Conservation (phyloP, 371 early-diverging fungal genomes). For the Gilbertella persicaria region DNA sequence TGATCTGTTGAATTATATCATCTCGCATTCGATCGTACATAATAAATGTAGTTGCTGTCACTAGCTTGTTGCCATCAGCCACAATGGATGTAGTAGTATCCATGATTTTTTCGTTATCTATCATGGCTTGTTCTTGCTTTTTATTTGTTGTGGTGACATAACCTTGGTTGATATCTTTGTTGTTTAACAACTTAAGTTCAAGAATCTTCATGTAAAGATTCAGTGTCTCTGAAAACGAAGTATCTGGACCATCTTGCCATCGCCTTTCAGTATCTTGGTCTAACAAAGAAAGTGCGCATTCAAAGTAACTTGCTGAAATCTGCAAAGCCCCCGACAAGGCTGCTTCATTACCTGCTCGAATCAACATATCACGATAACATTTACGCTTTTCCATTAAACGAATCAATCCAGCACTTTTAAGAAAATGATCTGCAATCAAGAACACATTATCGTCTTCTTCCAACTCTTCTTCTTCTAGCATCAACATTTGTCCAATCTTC, state of each 20-base stretch:
- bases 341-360: constrained; percentile 41
- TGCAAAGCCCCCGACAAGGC: constrained; percentile 37
- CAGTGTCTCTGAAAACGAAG: constrained; percentile 38
- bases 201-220: constrained; percentile 36
- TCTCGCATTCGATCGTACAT: background rate
- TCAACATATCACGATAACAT: constrained; percentile 29
- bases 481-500: constrained; percentile 40
- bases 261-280: constrained; percentile 12
- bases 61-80: background rate
- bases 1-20: constrained; percentile 25
- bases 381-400: constrained; percentile 16
- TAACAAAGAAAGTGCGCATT: constrained; percentile 31
- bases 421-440: constrained; percentile 42
- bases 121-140: background rate
- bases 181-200: constrained; percentile 29
- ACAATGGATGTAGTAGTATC: background rate
- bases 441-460: constrained; percentile 35
- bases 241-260: constrained; percentile 35
- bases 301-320: constrained; percentile 30
- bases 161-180: background rate
- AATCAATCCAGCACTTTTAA: constrained; percentile 36
- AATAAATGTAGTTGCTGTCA: background rate
- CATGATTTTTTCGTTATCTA: background rate
- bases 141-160: background rate
- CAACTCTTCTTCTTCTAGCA: constrained; percentile 17